Base-by-base conservation (phyloP, 2,329 filamentous ascomycete genomes). In the Fusarium staphyleae region DNA sequence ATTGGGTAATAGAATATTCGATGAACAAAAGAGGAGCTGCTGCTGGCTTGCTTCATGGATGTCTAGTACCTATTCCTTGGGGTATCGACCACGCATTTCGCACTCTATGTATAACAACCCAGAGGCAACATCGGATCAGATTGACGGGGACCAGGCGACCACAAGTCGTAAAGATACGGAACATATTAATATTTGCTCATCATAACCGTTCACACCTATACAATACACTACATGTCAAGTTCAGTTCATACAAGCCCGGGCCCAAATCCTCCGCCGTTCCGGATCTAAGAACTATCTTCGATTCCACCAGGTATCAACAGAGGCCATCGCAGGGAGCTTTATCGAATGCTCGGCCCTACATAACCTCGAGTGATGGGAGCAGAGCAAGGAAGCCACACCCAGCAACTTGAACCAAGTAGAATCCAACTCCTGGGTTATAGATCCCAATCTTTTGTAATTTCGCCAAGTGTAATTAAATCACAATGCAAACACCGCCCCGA, bases 401-500 rank as follows among this genome's bases (percentile, higher is more conserved):
- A 52, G 37, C 39, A 57, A 19, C 49, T 55, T 47, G 43, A 63
- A 60, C 59, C 39, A 62, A 55, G 52, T 57, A 61, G 48, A 50
- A 61, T 63, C 60, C 60, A 67, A 67, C 62, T 66, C 62, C 65
- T 55, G 34, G 61, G 50, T 53, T 55, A 55, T 35, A 18, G 34
- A 34, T 45, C 50, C 48, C 49, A 44, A 55, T 52, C 48, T 66
- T 60, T 66, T 66, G 60, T 55, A 52, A 57, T 49, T 49, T 66
- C 57, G 45, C 65, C 52, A 66, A 54, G 51, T 48, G 55, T 47
- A 60, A 54, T 60, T n/a, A n/a, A 60, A 63, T 52, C 48, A 61
- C 39, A 39, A 30, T 32, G 34, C 33, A 43, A 24, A 45, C 32
- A 41, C 29, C 52, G 41, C 53, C 39, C 59, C 58, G 39, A 45